A percentile compares a stretch with the other conserved stretches of the same genome.
Evolutionary conservation across 345 rosid genomes (phyloP).

Genomic region (Gossypium raimondii): DNA sequence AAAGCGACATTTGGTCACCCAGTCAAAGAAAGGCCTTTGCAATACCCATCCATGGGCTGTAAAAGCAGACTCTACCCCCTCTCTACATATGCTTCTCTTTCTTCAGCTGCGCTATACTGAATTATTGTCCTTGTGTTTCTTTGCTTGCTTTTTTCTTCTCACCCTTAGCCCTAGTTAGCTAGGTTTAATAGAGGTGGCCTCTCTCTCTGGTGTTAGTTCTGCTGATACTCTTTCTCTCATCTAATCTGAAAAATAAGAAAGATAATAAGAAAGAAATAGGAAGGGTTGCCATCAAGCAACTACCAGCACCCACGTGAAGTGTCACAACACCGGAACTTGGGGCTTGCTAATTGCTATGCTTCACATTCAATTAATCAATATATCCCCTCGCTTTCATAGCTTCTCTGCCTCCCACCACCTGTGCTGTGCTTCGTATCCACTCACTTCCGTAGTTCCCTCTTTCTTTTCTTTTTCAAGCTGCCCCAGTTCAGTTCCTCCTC

Average conservation of each 20-base stretch:
- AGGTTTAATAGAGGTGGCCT: constrained; percentile 34
- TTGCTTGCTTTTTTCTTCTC: neutral
- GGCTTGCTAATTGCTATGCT: neutral
- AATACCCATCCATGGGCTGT: constrained; percentile 14
- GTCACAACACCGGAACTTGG: constrained; percentile 12
- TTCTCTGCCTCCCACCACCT: constrained; percentile 18
- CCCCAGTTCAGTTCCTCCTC: neutral
- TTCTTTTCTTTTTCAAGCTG: neutral
- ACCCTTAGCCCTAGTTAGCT: constrained; percentile 11
- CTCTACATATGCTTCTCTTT: neutral
- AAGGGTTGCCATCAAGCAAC: constrained; percentile 34
- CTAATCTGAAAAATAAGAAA: constrained; percentile 5
- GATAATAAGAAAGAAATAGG: neutral
- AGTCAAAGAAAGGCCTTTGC: constrained; percentile 31
- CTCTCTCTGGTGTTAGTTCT: neutral
- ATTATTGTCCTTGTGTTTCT: constrained; percentile 24
- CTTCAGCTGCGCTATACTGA: constrained; percentile 4
- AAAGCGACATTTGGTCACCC: constrained; percentile 31
- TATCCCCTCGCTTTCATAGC: constrained; percentile 23
- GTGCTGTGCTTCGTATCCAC: constrained; percentile 17
- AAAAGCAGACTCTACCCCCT: constrained; percentile 17
- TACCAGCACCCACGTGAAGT: constrained; percentile 46
- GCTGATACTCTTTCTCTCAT: neutral
- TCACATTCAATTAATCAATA: neutral
- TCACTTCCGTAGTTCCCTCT: neutral